Evolutionary conservation across 495 filamentous ascomycete species (phyloP), one percentile per base, ranked within the genome.

Genomic region (Podospora australis): DNA sequence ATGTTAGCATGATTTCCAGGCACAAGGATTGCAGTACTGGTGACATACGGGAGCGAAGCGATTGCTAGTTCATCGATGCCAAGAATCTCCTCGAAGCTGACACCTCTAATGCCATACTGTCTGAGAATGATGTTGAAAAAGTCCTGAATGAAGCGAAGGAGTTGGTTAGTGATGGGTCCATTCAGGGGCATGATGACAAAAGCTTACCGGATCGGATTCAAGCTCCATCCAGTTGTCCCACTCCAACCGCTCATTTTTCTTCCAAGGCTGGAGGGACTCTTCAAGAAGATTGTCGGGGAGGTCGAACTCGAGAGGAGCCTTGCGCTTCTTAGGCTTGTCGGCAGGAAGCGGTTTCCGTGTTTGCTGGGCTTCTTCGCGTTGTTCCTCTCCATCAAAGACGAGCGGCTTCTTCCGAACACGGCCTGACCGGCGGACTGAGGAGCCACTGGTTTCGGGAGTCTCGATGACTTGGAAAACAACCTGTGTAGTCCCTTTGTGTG

Each of bases 181-280:
- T n/a, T n/a, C n/a, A n/a, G n/a, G n/a, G n/a, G n/a, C n/a, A n/a
- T n/a, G n/a, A n/a, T n/a, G n/a, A n/a, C n/a, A n/a, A n/a, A n/a
- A n/a, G n/a, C n/a, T n/a, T n/a, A n/a, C n/a, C 2, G 92, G 92
- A 46, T 98, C 90, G 1, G 88, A 94, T 63, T 95, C 89, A 29
- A 96, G 73, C 58, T 96, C 90, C 38, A 83, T 84, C 74, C 89
- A 98, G 20, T 88, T 89, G 2, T 55, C 57, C 66, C 74, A 78
- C 24, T 68, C 67, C 10, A 60, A 53, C 6, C 64, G 65, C 44
- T 80, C 75, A 30, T 73, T 56, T 6, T 53, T 52, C 13, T 50
- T 49, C 62, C 71, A 72, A 2, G 62, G 65, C 7, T 40, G 49
- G 3, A 75, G 52, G 3, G 65, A 55, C 2, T 59, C 52, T 8